Evolutionary conservation across 2,329 filamentous ascomycete genomes (phyloP), one percentile per base, ranked within the genome.

Genomic region (Ascochyta pisi): DNA sequence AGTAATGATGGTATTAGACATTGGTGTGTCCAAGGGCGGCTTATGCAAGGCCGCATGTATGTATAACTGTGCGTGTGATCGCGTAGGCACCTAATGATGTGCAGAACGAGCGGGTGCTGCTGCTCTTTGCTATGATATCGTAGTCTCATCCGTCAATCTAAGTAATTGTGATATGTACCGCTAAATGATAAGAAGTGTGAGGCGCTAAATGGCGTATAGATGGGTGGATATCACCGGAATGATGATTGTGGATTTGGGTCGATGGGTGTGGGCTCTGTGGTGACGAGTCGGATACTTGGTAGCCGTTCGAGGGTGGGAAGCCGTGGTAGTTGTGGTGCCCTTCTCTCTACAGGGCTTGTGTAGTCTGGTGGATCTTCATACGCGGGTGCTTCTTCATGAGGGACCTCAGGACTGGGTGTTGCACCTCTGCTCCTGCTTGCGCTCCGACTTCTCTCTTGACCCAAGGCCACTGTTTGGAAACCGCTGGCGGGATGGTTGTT

Each of bases 281-380:
- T 78, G 26, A 81, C 74, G 19, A 81, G 74, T 10, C 76, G 73
- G 46, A 81, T 80, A 44, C 76, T 79, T 0, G 79, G 79, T 19
- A 81, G 50, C 9, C 76, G 61, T 29, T 76, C 75, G 1, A 80
- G 73, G 9, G 63, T 65, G 7, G 49, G 54, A 6, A 57, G 34
- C 6, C 31, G 49, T 1, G 77, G 78, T 10, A 80, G 60, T 26
- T 67, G 69, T 4, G 72, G 72, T 6, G 70, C 69, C 2, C 68
- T 43, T 3, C 66, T 73, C 29, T 57, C 54, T 8, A 74, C 55
- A 13, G 79, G 79, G 39, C 77, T 80, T 33, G 76, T 75, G 51
- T 82, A 82, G 4, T 77, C 78, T 16, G 80, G 80, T n/a, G 80
- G 79, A 41, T 82, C 78, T 57, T 81, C 79, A 39, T 78, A 77